Base-by-base conservation (phyloP, 2,329 filamentous ascomycete genomes). In the Aspergillus pseudotamarii region DNA sequence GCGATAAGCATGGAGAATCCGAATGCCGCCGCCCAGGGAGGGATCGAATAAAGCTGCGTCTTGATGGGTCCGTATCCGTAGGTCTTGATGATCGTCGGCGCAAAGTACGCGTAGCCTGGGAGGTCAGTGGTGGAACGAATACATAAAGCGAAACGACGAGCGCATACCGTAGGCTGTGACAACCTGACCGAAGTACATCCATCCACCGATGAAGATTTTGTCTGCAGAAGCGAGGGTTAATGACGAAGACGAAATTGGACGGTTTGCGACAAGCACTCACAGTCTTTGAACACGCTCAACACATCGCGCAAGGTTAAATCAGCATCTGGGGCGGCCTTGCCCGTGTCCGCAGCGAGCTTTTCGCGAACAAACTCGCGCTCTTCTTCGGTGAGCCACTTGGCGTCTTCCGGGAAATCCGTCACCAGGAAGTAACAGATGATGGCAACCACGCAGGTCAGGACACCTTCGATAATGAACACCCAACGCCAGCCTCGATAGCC, bases 111-210 rank as follows among this genome's bases (percentile, higher is more conserved):
- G 72, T 92, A 94, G 60, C 79, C 78, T 80, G 68, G 9, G n/a
- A 28, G 43, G 48, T 67, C n/a, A 71, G 57, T 64, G 26, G 66
- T 57, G n/a, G 56, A 59, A 43, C 38, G 5, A 19, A 34, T 28
- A 8, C 19, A n/a, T 26, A 3, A 41, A 46, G 30, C 6, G 21
- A 21, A 34, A 6, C 8, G 4, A 41, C 11, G 34, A 6, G 50
- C 30, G 67, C 70, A 57, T 65, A 70, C 89, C 84, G 73, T 93
- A 93, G 4, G 89, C 90, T 0, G 91, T 90, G 1, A 94, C 90
- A 67, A 93, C 88, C 64, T 93, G 83, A 11, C 91, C 91, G 69
- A 94, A 89, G 78, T 94, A 94, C 90, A 93, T 93, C 75, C 93
- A 83, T 0, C 89, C 90, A 48, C 89, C 91, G 19, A 93, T 76